Evolutionary conservation across 1,284 basidiomycete species (phyloP), one percentile per base, ranked within the genome.

Genomic region (Polyporus tsugae): DNA sequence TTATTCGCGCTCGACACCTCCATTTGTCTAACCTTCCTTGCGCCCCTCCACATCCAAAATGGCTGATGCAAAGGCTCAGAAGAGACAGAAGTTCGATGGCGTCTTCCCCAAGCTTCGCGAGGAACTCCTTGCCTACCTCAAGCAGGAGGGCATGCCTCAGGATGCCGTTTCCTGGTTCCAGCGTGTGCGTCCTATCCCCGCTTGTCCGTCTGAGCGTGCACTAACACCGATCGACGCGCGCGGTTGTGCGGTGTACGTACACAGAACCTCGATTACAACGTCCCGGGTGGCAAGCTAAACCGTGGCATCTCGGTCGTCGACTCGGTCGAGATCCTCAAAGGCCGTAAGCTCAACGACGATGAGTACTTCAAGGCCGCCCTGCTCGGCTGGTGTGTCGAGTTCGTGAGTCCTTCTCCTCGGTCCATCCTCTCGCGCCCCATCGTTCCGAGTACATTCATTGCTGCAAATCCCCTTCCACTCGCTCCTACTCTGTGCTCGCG

Each of bases 201-300:
- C 29, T 29, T 49, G 10, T 22, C 10, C 52, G 4, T 41, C n/a
- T 33, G n/a, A 29, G 29, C 19, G 29, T 58, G 15, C 29, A 17
- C 64, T 41, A 9, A 38, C 36, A 9, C 25, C 6, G 57, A 42
- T 44, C 55, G 25, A 63, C 61, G 60, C 55, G 46, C 52, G 22
- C 39, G 62, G 11, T 35, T 13, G 6, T 25, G 10, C 25, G 3
- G 49, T 52, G 33, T 39, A 17, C n/a, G 19, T n/a, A 25, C 22
- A 22, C 71, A 98, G 95, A 96, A 89, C 78, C 84, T 99, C 70
- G 91, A 98, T 77, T 95, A 97, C 86, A 99, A 99, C 82, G 93
- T 95, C 10, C 96, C 97, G 0, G 95, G 96, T 19, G 96, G 97
- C 13, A 99, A 99, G 83, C 91, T 99, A 70, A 99, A 98, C 83